Base-by-base conservation (phyloP, 176 grass and related monocot genomes). In the Carex cristatella region DNA sequence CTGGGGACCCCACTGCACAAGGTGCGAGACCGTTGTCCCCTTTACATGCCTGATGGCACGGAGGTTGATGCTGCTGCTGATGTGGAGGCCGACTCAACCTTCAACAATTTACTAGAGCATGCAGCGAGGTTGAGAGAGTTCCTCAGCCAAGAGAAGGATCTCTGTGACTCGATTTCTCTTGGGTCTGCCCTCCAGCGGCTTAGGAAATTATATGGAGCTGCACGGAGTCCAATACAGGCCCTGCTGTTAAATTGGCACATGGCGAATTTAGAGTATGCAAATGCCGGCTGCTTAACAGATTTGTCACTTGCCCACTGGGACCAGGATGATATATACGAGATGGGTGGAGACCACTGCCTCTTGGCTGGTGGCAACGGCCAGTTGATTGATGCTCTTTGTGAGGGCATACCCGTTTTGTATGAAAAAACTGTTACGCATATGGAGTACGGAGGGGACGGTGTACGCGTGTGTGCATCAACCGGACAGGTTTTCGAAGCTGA, bases 261-360 rank as follows among this genome's bases (percentile, higher is more conserved):
- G 30, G 95, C 95, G 0, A 98, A 98, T 84, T 83, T 98, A 28
- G 95, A 98, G 44, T 98, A 94, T 85, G 94, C 95, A 70, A 98
- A 94, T 83, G 95, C 95, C 0, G 95, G 95, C 7, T 94, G 93
- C 79, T 84, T 94, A 7, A 89, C 88, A 0, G 95, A 94, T 70
- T 76, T 98, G 33, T 98, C 95, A 4, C 92, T 98, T 4, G 92
- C 88, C 0, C 48, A 98, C 19, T 98, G 95, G 95, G 95, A 98
- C 79, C 95, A 98, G 72, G 95, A 98, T 15, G 95, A 98, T 81
- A 89, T 87, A 10, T 93, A 89, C 77, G 95, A 98, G 89, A 98
- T 98, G 95, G 88, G 89, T 13, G 95, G 93, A 42, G 95, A 98
- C 13, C 95, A 98, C 87, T 98, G 95, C 86, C 92, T 98, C 61